These are phyloP conservation scores for Cymbopogon citratus DNA, from an alignment of 176 grass and related monocot species.

Conservation along the genomic window DNA sequence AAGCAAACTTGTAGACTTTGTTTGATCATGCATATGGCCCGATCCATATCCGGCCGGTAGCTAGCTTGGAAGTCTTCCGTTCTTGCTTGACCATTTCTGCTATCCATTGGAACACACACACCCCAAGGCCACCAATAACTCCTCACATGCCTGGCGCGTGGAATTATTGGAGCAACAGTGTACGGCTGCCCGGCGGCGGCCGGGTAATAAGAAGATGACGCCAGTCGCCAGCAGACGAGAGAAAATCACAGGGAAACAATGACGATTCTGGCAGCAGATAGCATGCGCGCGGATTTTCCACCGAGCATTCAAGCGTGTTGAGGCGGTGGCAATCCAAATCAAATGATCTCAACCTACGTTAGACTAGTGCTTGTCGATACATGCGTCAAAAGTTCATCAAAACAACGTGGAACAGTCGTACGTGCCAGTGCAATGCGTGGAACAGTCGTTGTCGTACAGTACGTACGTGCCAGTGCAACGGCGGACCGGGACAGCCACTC, in stretches of 20 bases:
- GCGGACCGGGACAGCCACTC: neutral
- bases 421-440: no score
- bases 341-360: neutral
- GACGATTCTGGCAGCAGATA: neutral
- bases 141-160: neutral
- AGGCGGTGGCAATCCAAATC: neutral
- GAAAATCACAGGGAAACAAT: neutral
- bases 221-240: neutral
- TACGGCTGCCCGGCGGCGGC: neutral
- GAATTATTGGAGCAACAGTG: neutral
- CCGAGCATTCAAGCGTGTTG: neutral
- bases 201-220: neutral
- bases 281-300: neutral
- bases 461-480: neutral
- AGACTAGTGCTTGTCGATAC: neutral
- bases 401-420: neutral
- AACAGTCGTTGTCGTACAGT: no score
- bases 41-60: neutral
- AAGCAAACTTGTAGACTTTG: no score
- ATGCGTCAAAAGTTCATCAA: neutral
- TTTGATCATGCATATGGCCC: neutral
- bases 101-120: neutral
- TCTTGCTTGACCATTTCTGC: neutral
- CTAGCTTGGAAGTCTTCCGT: neutral
- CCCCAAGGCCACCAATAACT: neutral